Percentiles rank a stretch among this genome's conserved stretches.
phyloP scores from a whole-genome alignment of 257 asterid genomes.

The Nicotiana noctiflora region DNA sequence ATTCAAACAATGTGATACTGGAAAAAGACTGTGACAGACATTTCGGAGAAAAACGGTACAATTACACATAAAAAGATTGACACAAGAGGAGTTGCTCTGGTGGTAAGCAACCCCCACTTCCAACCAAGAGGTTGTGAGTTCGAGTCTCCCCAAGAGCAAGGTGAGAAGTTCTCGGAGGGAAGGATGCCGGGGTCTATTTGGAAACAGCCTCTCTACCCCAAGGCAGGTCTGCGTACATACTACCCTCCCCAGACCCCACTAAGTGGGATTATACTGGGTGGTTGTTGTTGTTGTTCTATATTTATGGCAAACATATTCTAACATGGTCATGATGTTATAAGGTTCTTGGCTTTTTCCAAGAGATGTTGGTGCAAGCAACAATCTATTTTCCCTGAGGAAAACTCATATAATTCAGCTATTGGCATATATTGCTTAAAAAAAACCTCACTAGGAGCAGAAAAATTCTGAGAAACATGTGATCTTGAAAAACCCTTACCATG shows the following conservation, averaged over 20 bases:
- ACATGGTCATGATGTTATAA: background rate
- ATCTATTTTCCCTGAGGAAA: background rate
- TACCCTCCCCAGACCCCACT: too few species aligned
- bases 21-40: background rate
- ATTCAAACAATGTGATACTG: background rate
- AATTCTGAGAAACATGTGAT: background rate
- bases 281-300: too few species aligned
- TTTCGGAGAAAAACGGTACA: background rate
- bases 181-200: too few species aligned
- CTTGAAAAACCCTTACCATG: background rate
- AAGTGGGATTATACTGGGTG: too few species aligned
- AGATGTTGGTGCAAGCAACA: background rate
- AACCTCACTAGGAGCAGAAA: background rate
- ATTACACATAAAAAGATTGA: background rate
- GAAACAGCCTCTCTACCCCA: too few species aligned
- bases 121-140: too few species aligned
- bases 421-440: background rate
- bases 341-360: background rate
- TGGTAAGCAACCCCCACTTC: too few species aligned
- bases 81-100: too few species aligned
- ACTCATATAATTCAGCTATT: background rate
- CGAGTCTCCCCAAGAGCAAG: too few species aligned
- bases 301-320: background rate
- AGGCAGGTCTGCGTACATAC: too few species aligned
- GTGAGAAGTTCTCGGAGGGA: too few species aligned